Percentiles rank a stretch among this genome's conserved stretches.
Evolutionary conservation across 202 grass and related monocot species (phyloP).

Genomic region (Thinopyrum obtusiflorum): DNA sequence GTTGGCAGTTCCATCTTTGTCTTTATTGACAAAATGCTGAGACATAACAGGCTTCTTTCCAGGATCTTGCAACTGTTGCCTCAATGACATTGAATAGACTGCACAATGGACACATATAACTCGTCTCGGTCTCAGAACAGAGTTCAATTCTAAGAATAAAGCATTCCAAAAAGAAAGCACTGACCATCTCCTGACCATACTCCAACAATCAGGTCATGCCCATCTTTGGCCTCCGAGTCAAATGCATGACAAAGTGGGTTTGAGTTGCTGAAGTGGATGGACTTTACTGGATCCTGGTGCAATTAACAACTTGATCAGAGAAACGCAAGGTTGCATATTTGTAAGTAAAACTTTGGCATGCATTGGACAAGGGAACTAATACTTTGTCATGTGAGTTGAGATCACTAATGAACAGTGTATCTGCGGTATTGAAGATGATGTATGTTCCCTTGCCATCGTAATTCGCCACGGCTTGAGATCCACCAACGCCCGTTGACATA

Average conservation of each 20-base stretch:
- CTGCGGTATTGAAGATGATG: conserved; percentile 81
- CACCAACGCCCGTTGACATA: conserved; percentile 33
- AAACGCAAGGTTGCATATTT: conserved; percentile 8
- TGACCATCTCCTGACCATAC: conserved; percentile 82
- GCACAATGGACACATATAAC: conserved; percentile 18
- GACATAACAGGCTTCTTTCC: conserved; percentile 71
- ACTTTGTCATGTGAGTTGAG: conserved; percentile 92
- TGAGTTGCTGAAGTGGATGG: conserved; percentile 85
- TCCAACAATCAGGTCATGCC: conserved; percentile 85
- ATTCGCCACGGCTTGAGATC: conserved; percentile 53
- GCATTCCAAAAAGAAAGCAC: conserved; percentile 14
- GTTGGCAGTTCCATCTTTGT: conserved; percentile 74
- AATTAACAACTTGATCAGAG: conserved; percentile 28
- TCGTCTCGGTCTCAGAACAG: neutral
- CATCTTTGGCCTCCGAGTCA: conserved; percentile 85
- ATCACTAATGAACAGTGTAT: conserved; percentile 84
- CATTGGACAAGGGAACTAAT: conserved; percentile 25
- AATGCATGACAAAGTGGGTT: conserved; percentile 90
- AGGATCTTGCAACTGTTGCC: conserved; percentile 93
- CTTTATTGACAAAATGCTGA: conserved; percentile 77
- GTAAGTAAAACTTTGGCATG: conserved; percentile 24
- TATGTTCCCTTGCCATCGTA: conserved; percentile 85
- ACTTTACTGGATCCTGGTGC: conserved; percentile 74
- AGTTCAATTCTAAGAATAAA: conserved; percentile 17
- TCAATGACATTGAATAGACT: conserved; percentile 94